phyloP scores from a whole-genome alignment of 2,329 filamentous ascomycete genomes.

The Aphanoascus verrucosus region DNA sequence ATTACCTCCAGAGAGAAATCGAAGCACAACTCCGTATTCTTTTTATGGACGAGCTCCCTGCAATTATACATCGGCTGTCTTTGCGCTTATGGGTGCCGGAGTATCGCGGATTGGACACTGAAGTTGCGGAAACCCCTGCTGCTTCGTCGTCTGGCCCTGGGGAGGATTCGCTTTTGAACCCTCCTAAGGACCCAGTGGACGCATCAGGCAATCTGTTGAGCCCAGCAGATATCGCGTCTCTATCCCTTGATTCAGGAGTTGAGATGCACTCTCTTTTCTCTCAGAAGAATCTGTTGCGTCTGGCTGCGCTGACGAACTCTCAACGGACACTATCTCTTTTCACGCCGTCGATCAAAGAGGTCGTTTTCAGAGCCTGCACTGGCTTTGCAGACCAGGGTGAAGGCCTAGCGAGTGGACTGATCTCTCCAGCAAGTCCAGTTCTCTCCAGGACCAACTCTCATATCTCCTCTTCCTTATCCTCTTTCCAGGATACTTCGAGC shows the following conservation, averaged over 20 bases:
- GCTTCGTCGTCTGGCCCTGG: slow-evolving; percentile 49
- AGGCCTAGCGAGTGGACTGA: slow-evolving; percentile 27
- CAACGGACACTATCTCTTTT: slow-evolving; percentile 85
- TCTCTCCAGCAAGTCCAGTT: slow-evolving; percentile 37
- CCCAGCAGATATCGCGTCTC: slow-evolving; percentile 60
- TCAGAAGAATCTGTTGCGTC: slow-evolving; percentile 78
- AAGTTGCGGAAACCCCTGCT: slow-evolving; percentile 19
- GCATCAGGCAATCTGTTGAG: slow-evolving; percentile 66
- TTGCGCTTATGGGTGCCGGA: slow-evolving; percentile 84
- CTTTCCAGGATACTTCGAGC: slow-evolving; percentile 62
- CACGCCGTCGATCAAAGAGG: slow-evolving; percentile 79
- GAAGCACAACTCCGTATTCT: slow-evolving; percentile 83
- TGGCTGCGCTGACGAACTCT: slow-evolving; percentile 74
- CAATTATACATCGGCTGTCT: slow-evolving; percentile 88
- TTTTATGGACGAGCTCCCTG: slow-evolving; percentile 96
- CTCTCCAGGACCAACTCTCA: slow-evolving; percentile 56
- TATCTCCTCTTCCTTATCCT: slow-evolving; percentile 53
- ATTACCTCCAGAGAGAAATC: slow-evolving; percentile 93
- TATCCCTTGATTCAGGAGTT: slow-evolving; percentile 66
- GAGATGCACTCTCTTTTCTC: slow-evolving; percentile 88
- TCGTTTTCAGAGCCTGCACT: slow-evolving; percentile 87
- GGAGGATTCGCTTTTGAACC: slow-evolving; percentile 70
- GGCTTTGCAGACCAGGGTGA: slow-evolving; percentile 63
- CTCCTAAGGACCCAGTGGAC: slow-evolving; percentile 73
- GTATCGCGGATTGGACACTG: slow-evolving; percentile 51